Evolutionary conservation across 2,329 filamentous ascomycete species (phyloP).

Genomic region (Epichloe aotearoae): DNA sequence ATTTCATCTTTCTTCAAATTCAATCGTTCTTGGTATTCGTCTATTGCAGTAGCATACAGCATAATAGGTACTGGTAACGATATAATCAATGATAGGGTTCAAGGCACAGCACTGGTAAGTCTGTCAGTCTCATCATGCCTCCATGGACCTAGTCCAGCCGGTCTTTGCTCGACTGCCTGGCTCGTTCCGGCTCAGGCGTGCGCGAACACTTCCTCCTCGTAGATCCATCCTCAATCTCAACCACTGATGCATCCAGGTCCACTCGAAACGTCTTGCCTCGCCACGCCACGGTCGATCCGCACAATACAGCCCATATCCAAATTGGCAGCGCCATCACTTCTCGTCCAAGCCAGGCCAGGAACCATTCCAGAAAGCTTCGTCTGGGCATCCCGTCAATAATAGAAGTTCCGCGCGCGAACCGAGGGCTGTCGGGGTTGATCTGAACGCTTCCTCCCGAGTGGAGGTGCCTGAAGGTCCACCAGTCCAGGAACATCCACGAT

Average conservation of each 20-base stretch:
- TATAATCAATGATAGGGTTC: neutral
- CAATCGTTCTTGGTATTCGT: neutral
- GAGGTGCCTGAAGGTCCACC: conserved; percentile 57
- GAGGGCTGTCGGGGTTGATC: conserved; percentile 57
- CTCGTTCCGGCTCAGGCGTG: conserved; percentile 12
- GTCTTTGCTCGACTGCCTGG: conserved; percentile 13
- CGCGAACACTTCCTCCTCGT: conserved; percentile 2
- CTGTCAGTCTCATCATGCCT: neutral
- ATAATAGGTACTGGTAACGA: neutral
- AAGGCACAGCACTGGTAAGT: neutral
- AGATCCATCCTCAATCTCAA: conserved; percentile 18
- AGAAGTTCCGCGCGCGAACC: conserved; percentile 46
- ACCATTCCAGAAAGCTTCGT: conserved; percentile 56
- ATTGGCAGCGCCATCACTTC: conserved; percentile 76
- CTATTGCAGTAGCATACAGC: neutral
- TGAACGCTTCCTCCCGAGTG: conserved; percentile 62
- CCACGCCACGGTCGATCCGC: conserved; percentile 83
- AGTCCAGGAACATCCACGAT: conserved; percentile 65
- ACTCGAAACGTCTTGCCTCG: conserved; percentile 72
- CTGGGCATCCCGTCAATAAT: conserved; percentile 25
- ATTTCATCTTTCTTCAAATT: neutral
- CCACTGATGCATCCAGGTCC: conserved; percentile 69
- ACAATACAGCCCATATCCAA: conserved; percentile 79
- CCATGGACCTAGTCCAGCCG: conserved; percentile 11
- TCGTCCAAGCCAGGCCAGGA: conserved; percentile 71